Conservation (phyloP, 2,329 filamentous ascomycete genomes). For the Fusarium sororula region DNA sequence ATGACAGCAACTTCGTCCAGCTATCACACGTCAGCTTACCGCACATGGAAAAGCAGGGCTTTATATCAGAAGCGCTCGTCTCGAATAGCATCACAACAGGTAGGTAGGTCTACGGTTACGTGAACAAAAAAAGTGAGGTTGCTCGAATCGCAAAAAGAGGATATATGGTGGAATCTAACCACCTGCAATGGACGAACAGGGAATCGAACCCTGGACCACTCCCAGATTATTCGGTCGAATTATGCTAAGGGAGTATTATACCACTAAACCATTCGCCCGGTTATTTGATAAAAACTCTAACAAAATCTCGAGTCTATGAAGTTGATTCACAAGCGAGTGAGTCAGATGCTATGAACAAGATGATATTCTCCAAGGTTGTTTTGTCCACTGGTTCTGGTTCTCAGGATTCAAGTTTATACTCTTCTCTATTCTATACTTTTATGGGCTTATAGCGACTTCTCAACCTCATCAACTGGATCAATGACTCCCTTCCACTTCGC, state of each 20-base stretch:
- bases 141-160: not conserved
- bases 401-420: not conserved
- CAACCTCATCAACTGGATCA: slow-evolving; percentile 54
- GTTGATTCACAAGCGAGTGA: rapidly evolving
- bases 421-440: not conserved
- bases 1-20: not conserved
- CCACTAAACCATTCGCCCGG: slow-evolving; percentile 43
- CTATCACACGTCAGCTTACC: slow-evolving; percentile 5
- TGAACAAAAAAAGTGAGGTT: not conserved
- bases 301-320: rapidly evolving
- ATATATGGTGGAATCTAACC: slow-evolving; percentile 22
- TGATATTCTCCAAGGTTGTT: not conserved
- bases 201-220: slow-evolving; percentile 45
- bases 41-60: too few species aligned
- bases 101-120: not conserved
- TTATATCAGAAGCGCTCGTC: not conserved
- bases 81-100: not conserved
- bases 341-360: not conserved
- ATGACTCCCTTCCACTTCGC: slow-evolving; percentile 59
- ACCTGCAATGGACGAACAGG: slow-evolving; percentile 40
- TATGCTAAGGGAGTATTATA: slow-evolving; percentile 44
- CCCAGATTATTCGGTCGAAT: slow-evolving; percentile 38
- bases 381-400: not conserved
- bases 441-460: slow-evolving; percentile 43
- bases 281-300: not conserved